Conservation (phyloP, 2,329 filamentous ascomycete species). For the Tolypocladium cylindrosporum region DNA sequence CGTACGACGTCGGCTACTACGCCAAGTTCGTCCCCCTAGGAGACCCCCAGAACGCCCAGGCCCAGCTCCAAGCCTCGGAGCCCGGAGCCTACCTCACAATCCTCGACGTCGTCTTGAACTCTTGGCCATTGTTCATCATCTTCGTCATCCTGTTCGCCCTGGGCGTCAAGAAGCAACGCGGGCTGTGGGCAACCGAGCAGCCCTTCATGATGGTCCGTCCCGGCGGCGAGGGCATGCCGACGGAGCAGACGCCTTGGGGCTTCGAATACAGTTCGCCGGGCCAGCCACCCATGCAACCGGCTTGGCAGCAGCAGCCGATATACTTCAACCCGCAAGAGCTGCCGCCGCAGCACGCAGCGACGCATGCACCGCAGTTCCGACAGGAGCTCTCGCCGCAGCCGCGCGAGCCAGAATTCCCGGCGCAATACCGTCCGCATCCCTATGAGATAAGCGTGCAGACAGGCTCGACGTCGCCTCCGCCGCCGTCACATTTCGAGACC, state of each 20-base stretch:
- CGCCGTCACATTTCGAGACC: slow-evolving; percentile 16
- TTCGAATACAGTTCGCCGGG: slow-evolving; percentile 6
- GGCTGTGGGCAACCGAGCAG: slow-evolving; percentile 15
- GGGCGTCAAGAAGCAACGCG: slow-evolving; percentile 13
- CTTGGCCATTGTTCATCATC: slow-evolving; percentile 15
- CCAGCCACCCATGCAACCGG: slow-evolving; percentile 6
- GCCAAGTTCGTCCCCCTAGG: slow-evolving; percentile 5
- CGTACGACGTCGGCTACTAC: slow-evolving; percentile 12
- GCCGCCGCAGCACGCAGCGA: neutral
- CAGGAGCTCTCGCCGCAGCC: neutral
- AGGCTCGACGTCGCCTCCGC: slow-evolving; percentile 3
- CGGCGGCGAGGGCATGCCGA: neutral
- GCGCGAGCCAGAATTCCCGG: neutral
- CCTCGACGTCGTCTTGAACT: slow-evolving; percentile 12
- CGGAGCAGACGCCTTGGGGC: slow-evolving; percentile 10
- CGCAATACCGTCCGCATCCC: neutral
- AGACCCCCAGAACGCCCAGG: neutral
- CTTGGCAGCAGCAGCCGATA: neutral
- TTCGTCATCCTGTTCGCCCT: slow-evolving; percentile 16
- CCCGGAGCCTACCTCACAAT: slow-evolving; percentile 8
- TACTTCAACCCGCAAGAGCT: slow-evolving; percentile 2
- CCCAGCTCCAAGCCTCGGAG: neutral
- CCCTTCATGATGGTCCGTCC: slow-evolving; percentile 4
- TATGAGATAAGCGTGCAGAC: neutral
- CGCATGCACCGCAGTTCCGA: neutral